A percentile compares a stretch with the other conserved stretches of the same genome.
phyloP scores from a whole-genome alignment of 768 basidiomycete genomes.

The Russula foetens region DNA sequence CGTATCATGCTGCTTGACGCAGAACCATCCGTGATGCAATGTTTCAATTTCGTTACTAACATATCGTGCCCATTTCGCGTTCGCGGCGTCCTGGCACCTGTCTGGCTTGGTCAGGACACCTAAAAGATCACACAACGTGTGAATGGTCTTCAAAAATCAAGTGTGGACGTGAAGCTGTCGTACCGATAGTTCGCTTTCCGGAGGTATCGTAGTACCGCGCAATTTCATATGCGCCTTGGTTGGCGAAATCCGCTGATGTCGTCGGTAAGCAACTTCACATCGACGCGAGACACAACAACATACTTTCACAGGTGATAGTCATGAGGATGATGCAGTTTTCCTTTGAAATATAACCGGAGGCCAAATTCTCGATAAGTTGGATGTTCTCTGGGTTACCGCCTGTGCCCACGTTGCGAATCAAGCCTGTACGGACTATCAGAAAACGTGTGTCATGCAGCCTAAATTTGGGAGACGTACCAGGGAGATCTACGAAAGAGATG shows the following conservation, averaged over 20 bases:
- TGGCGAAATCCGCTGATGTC: conserved; percentile 26
- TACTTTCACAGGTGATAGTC: conserved; percentile 25
- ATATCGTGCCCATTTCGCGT: conserved; percentile 21
- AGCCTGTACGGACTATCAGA: conserved; percentile 13
- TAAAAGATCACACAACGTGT: conserved; percentile 1
- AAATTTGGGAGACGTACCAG: conserved; percentile 15
- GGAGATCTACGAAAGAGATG: conserved; percentile 27
- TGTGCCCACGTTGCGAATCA: conserved; percentile 22
- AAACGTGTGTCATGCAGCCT: neutral
- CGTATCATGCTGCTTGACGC: conserved; percentile 12
- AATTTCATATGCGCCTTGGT: conserved; percentile 25
- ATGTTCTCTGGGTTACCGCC: conserved; percentile 20
- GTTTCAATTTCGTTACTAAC: neutral
- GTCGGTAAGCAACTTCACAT: neutral
- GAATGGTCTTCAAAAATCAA: neutral
- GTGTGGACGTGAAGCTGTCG: neutral
- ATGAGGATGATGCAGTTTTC: conserved; percentile 24
- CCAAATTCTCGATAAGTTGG: conserved; percentile 20
- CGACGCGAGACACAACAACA: neutral
- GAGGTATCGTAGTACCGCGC: conserved; percentile 21
- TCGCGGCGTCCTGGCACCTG: conserved; percentile 19
- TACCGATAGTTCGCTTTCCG: conserved; percentile 24
- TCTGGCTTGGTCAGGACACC: conserved; percentile 30
- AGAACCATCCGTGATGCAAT: conserved; percentile 10
- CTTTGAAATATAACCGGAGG: conserved; percentile 18